phyloP scores from a whole-genome alignment of 345 rosid genomes.

The Cardamine resedifolia region DNA sequence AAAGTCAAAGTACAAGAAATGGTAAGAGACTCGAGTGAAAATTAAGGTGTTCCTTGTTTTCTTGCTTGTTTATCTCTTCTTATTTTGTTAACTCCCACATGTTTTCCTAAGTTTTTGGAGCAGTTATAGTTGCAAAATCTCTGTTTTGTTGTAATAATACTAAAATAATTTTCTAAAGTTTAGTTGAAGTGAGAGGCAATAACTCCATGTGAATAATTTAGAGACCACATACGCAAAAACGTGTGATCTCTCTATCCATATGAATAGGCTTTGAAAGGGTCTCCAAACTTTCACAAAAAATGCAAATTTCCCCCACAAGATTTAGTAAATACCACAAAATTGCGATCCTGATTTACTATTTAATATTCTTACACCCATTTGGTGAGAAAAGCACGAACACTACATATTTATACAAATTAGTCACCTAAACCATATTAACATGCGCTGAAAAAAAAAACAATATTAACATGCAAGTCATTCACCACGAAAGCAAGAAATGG shows the following conservation, averaged over 20 bases:
- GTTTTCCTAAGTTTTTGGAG: slow-evolving; percentile 33
- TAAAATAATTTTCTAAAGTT: not conserved
- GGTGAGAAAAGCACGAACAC: not conserved
- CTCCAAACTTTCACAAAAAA: not conserved
- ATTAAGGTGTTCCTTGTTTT: slow-evolving; percentile 35
- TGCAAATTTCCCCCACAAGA: not conserved
- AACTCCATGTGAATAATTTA: slow-evolving; percentile 9
- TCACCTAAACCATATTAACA: no score
- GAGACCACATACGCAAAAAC: not conserved
- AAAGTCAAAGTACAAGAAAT: slow-evolving; percentile 31
- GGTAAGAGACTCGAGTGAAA: slow-evolving; percentile 35
- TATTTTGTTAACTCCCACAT: slow-evolving; percentile 23
- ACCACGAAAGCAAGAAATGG: no score
- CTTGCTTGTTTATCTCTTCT: slow-evolving; percentile 43
- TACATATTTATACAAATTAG: no score
- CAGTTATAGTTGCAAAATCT: not conserved
- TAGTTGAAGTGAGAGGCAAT: not conserved
- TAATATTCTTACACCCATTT: not conserved
- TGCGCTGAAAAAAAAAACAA: no score
- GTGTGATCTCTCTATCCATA: slow-evolving; percentile 2
- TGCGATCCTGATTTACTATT: not conserved
- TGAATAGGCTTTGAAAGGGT: slow-evolving; percentile 15
- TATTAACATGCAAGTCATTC: no score
- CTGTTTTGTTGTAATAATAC: not conserved
- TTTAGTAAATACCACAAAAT: not conserved